phyloP scores from a whole-genome alignment of 257 asterid species.

The Gardenia jasminoides region DNA sequence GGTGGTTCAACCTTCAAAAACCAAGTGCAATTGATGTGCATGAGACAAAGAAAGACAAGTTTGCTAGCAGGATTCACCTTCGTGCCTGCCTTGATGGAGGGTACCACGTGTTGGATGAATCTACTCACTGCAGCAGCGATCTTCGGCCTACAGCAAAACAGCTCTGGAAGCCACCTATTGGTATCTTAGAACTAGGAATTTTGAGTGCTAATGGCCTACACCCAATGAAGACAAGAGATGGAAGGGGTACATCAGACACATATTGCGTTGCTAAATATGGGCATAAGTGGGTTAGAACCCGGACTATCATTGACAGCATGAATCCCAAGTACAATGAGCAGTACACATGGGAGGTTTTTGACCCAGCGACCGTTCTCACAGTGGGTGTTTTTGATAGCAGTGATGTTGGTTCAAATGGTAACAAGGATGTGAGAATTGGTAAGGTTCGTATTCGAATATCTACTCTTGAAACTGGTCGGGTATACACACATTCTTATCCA shows the following conservation, averaged over 20 bases:
- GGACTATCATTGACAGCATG: constrained; percentile 72
- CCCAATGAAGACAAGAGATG: constrained; percentile 72
- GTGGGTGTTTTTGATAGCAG: constrained; percentile 82
- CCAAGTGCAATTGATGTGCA: constrained; percentile 43
- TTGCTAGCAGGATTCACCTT: constrained; percentile 70
- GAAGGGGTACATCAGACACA: constrained; percentile 69
- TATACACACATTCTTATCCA: constrained; percentile 82
- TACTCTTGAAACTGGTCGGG: constrained; percentile 76
- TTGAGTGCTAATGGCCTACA: constrained; percentile 64
- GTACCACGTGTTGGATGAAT: constrained; percentile 90
- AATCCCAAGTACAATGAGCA: constrained; percentile 94
- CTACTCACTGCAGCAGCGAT: constrained; percentile 82
- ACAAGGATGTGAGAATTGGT: constrained; percentile 64
- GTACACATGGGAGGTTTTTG: constrained; percentile 92
- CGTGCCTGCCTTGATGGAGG: constrained; percentile 91
- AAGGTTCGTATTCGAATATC: constrained; percentile 84
- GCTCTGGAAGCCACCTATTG: constrained; percentile 89
- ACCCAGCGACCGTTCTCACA: constrained; percentile 89
- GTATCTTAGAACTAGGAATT: constrained; percentile 72
- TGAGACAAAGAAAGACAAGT: constrained; percentile 63
- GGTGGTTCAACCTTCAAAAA: constrained; percentile 68
- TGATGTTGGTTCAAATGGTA: constrained; percentile 41
- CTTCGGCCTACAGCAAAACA: constrained; percentile 82
- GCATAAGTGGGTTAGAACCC: constrained; percentile 85
- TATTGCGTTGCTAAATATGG: constrained; percentile 88